Percentiles rank a stretch among this genome's conserved stretches.
Conservation (phyloP, 2,329 filamentous ascomycete genomes). For the Thelonectria rubi region DNA sequence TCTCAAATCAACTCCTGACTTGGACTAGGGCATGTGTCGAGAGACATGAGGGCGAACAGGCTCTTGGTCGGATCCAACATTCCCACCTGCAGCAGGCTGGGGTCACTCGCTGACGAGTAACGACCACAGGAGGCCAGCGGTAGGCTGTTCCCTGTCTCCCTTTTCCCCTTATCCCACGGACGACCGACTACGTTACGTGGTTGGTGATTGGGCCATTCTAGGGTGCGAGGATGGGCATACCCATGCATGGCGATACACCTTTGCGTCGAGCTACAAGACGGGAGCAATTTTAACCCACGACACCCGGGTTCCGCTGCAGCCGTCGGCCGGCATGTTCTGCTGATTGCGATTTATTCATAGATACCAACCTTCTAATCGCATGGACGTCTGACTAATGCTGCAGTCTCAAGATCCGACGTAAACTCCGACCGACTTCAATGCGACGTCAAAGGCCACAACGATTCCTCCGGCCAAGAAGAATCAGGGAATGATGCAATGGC, state of each 20-base stretch:
- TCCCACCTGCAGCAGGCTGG: not conserved
- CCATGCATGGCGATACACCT: not conserved
- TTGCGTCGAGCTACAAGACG: not conserved
- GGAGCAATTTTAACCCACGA: slow-evolving; percentile 11
- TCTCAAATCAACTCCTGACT: slow-evolving; percentile 2
- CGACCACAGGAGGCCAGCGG: not conserved
- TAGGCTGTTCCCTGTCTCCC: not conserved
- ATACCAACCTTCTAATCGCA: not conserved
- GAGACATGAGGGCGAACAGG: not conserved
- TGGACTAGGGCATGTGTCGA: slow-evolving; percentile 7
- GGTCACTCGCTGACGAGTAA: not conserved
- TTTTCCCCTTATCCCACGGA: not conserved
- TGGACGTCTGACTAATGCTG: slow-evolving; percentile 16
- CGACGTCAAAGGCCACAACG: too few relatives aligned
- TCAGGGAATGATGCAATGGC: slow-evolving; percentile 29
- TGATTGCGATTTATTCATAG: slow-evolving; percentile 16
- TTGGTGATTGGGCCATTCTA: not conserved
- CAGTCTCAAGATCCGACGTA: slow-evolving; percentile 15
- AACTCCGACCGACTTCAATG: slow-evolving; percentile 3
- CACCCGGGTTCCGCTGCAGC: slow-evolving; percentile 12
- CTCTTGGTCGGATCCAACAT: not conserved
- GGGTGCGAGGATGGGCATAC: slow-evolving; percentile 1
- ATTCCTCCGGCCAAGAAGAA: not conserved
- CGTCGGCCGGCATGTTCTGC: slow-evolving; percentile 15
- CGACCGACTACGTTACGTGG: not conserved